Base-by-base conservation (phyloP, 371 early-diverging fungal species). In the Mortierella sp. region DNA sequence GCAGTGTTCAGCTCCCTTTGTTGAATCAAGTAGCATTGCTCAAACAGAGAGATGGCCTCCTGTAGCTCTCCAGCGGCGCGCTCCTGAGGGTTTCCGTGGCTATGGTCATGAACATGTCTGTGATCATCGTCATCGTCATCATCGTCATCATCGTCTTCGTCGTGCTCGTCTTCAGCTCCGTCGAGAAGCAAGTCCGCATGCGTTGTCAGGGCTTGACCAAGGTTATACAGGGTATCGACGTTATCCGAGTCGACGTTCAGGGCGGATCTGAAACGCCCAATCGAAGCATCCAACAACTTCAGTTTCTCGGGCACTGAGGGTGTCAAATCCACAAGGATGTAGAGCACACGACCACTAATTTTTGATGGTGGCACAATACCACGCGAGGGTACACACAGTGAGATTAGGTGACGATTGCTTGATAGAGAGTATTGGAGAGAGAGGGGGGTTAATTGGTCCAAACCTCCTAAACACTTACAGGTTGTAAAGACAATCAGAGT, bases 401-500 rank as follows among this genome's bases (percentile, higher is more conserved):
- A 30, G 74, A 26, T 15, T 23, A 46, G 37, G 16, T 62, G 47
- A 15, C 28, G 51, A 72, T 37, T 5, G 37, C 37, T 9, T 5
- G 37, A 37, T 37, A 9, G 37, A 37, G 37, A 37, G 37, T 9
- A 37, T 9, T 37, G 37, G 18, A 44, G 52, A 11, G 43, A 68
- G 43, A 46, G 14, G 2, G 25, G 29, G 48, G 25, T 18, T 23
- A 0, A 79, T 19, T 44, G 3, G 19, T 16, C 9, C 37, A 37
- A 37, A 37, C 3, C 37, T 5, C 37, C 37, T 7, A 16, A n/a
- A 14, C 50, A 56, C 64, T 75, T 83, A 85, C 90, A 89, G 88
- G 74, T 92, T 92, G 75, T 90, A 92, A 28, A 92, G 81, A 72
- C 85, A 85, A 61, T 89, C 91, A 15, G 88, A 85, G 62, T 92